A percentile compares a stretch with the other conserved stretches of the same genome.
Conservation (phyloP, 208 protist species). For the Leishmania turanica region DNA sequence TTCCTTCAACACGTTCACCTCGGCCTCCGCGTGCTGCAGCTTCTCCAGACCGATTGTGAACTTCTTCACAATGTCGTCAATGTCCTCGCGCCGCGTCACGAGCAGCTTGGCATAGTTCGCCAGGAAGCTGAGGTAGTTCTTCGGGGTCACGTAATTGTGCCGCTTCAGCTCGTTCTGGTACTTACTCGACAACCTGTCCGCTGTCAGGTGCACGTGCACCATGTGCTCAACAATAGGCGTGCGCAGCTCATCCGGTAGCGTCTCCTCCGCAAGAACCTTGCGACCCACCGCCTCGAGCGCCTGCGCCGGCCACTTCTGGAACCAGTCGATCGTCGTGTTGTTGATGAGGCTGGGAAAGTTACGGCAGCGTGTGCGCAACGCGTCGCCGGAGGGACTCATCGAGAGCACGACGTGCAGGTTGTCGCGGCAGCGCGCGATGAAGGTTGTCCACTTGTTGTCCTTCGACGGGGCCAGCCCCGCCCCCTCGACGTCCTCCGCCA, state of each 20-base stretch:
- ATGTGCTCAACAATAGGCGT: slow-evolving; percentile 94
- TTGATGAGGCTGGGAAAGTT: slow-evolving; percentile 99
- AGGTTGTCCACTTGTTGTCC: slow-evolving; percentile 97
- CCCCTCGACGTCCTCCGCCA: slow-evolving; percentile 91
- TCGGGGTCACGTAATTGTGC: slow-evolving; percentile 98
- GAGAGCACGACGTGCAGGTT: slow-evolving; percentile 99
- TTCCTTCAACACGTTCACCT: slow-evolving; percentile 96
- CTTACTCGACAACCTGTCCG: slow-evolving; percentile 82
- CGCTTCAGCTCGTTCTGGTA: slow-evolving; percentile 95
- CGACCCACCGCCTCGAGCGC: slow-evolving; percentile 95
- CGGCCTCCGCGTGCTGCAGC: slow-evolving; percentile 94
- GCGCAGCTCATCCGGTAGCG: slow-evolving; percentile 89
- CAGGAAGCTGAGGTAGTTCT: slow-evolving; percentile 99
- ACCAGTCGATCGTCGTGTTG: slow-evolving; percentile 99
- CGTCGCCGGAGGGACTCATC: slow-evolving; percentile 98
- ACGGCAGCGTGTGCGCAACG: slow-evolving; percentile 95
- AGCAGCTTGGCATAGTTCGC: slow-evolving; percentile 96
- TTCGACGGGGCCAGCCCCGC: slow-evolving; percentile 90
- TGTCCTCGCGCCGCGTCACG: slow-evolving; percentile 92
- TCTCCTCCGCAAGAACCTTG: slow-evolving; percentile 86
- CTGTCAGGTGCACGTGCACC: slow-evolving; percentile 95
- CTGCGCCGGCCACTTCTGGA: slow-evolving; percentile 97
- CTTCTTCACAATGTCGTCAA: slow-evolving; percentile 94
- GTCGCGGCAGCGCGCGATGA: slow-evolving; percentile 97
- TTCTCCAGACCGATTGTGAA: slow-evolving; percentile 97